These are phyloP conservation scores for Podospora bellae-mahoneyi DNA, from an alignment of 495 filamentous ascomycete species.

Conservation along the genomic window DNA sequence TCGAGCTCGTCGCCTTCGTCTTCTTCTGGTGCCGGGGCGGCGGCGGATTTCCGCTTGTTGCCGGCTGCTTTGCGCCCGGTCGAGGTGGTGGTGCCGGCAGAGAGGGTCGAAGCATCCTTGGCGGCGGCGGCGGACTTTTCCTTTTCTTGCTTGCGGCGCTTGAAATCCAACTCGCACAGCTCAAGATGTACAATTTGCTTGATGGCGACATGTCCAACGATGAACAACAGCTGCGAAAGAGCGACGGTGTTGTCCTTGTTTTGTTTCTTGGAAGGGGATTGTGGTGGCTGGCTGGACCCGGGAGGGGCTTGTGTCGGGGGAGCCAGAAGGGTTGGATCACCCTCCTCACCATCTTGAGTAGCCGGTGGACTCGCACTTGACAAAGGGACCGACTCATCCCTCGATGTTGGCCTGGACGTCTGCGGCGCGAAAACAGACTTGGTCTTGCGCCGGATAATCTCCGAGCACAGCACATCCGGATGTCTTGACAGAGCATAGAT, in stretches of 20 bases:
- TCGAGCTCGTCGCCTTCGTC: conserved; percentile 83
- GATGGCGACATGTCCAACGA: conserved; percentile 94
- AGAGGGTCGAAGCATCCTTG: conserved; percentile 32
- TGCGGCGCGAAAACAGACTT: conserved; percentile 65
- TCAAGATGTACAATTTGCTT: conserved; percentile 99
- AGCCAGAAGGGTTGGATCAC: conserved; percentile 23
- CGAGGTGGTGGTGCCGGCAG: conserved; percentile 32
- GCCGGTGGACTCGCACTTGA: conserved; percentile 27
- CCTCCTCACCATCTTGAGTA: conserved; percentile 31
- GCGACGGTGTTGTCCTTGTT: conserved; percentile 64
- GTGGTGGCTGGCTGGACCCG: conserved; percentile 29
- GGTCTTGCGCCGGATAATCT: conserved; percentile 84
- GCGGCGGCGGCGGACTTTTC: conserved; percentile 64
- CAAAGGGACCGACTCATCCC: conserved; percentile 36
- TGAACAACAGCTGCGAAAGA: conserved; percentile 88
- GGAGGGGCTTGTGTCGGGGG: conserved; percentile 21
- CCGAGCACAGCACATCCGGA: conserved; percentile 89
- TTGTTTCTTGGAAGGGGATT: conserved; percentile 40
- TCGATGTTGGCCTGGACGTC: conserved; percentile 41
- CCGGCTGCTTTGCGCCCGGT: conserved; percentile 28
- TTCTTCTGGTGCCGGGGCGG: conserved; percentile 46
- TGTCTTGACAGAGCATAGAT: conserved; percentile 95
- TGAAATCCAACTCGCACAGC: conserved; percentile 94
- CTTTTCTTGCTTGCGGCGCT: conserved; percentile 88
- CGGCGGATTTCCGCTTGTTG: conserved; percentile 15